Conservation (phyloP, 2,329 filamentous ascomycete genomes). For the Aureobasidium leucospermi region DNA sequence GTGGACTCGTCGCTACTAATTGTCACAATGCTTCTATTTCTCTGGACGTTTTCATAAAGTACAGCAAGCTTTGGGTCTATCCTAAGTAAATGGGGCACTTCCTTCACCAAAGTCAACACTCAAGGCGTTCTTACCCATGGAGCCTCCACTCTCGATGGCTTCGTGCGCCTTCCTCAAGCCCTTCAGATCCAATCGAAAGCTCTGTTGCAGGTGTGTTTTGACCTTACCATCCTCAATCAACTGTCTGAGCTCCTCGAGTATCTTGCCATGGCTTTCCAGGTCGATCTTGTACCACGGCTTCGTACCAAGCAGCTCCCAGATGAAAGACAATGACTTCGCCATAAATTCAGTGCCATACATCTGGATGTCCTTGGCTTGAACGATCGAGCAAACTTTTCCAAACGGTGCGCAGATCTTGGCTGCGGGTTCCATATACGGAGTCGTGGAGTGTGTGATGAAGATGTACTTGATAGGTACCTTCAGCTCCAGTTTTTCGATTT, state of each 20-base stretch:
- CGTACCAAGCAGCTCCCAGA: conserved; percentile 37
- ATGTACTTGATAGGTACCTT: conserved; percentile 35
- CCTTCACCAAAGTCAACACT: conserved; percentile 22
- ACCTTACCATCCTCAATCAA: conserved; percentile 32
- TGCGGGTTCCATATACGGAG: conserved; percentile 34
- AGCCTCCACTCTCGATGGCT: conserved; percentile 31
- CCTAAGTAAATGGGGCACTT: conserved; percentile 8
- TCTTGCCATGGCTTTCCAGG: conserved; percentile 33
- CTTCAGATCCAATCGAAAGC: conserved; percentile 29
- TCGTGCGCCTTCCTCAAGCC: conserved; percentile 35
- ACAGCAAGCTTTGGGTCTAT: no score
- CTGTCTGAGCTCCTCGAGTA: conserved; percentile 30
- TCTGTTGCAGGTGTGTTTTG: conserved; percentile 33
- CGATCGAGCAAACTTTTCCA: conserved; percentile 40
- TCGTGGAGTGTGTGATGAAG: conserved; percentile 35
- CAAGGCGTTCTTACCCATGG: conserved; percentile 33
- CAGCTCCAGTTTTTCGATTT: conserved; percentile 31
- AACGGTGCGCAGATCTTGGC: conserved; percentile 37
- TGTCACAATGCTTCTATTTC: no score
- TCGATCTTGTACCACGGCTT: conserved; percentile 35
- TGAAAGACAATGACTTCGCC: conserved; percentile 38
- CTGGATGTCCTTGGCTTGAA: conserved; percentile 33
- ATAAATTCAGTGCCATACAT: conserved; percentile 42
- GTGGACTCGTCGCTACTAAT: no score
- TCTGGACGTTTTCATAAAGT: no score